A percentile compares a stretch with the other conserved stretches of the same genome.
Evolutionary conservation across 257 asterid genomes (phyloP).

Genomic region (Eucommia ulmoides): DNA sequence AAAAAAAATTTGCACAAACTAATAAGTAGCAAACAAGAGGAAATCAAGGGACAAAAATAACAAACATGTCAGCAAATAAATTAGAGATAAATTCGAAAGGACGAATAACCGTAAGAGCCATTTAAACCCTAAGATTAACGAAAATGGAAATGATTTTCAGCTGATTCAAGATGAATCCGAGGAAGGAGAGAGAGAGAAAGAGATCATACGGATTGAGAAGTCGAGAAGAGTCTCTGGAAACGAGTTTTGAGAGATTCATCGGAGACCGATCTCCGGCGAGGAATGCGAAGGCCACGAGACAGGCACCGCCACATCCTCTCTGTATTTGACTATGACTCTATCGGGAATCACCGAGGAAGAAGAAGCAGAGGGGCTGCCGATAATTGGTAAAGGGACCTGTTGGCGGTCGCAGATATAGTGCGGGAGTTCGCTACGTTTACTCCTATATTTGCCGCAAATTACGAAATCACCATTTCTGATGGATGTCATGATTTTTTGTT

Average conservation of each 20-base stretch:
- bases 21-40: neutral
- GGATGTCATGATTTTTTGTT: too few relatives aligned
- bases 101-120: neutral
- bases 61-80: neutral
- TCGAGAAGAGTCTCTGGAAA: slow-evolving; percentile 49
- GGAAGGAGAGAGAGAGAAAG: neutral
- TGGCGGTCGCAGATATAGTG: too few relatives aligned
- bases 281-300: slow-evolving; percentile 64
- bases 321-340: too few relatives aligned
- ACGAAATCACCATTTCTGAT: too few relatives aligned
- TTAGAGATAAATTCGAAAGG: neutral
- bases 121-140: neutral
- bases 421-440: too few relatives aligned
- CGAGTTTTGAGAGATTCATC: slow-evolving; percentile 22
- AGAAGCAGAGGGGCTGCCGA: too few relatives aligned
- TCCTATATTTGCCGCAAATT: too few relatives aligned
- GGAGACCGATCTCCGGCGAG: slow-evolving; percentile 39
- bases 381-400: too few relatives aligned
- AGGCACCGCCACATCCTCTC: slow-evolving; percentile 87
- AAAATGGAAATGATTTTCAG: neutral
- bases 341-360: too few relatives aligned
- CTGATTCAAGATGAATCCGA: too few relatives aligned
- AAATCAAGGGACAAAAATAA: too few relatives aligned
- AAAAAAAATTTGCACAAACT: neutral
- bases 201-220: slow-evolving; percentile 41